Evolutionary conservation across 1,284 basidiomycete species (phyloP).

Genomic region (Cryptococcus jaspeensis): DNA sequence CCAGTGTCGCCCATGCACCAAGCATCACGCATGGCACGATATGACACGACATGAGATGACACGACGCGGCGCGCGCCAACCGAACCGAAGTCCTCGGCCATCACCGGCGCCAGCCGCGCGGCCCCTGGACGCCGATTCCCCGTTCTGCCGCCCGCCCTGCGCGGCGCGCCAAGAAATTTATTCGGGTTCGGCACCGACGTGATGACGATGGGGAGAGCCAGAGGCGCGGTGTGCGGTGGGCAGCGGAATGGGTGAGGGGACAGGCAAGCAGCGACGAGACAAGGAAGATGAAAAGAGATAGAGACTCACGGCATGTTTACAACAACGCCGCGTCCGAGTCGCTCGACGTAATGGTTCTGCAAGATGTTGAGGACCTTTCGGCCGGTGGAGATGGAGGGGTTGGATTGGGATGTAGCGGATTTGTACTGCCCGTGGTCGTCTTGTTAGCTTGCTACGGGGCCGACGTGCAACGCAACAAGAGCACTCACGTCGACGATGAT

Average conservation of each 20-base stretch:
- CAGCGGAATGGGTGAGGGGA: too few relatives aligned
- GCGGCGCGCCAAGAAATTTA: background rate
- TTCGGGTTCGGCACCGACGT: background rate
- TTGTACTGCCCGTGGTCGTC: constrained; percentile 56
- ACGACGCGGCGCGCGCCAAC: too few relatives aligned
- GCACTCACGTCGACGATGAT: constrained; percentile 67
- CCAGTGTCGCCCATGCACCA: too few relatives aligned
- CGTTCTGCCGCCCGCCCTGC: background rate
- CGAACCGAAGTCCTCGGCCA: too few relatives aligned
- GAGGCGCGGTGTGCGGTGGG: too few relatives aligned
- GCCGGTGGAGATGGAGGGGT: constrained; percentile 74
- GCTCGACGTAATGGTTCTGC: constrained; percentile 86
- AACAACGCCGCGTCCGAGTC: constrained; percentile 76
- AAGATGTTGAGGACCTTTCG: constrained; percentile 77
- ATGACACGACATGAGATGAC: too few relatives aligned
- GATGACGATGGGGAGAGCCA: too few relatives aligned
- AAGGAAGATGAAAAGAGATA: background rate
- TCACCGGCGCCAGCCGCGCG: too few relatives aligned
- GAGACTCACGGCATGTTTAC: constrained; percentile 68
- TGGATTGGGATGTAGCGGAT: constrained; percentile 72
- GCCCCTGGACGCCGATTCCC: too few relatives aligned
- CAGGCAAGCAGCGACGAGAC: background rate
- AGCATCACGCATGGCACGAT: too few relatives aligned
- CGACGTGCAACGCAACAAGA: background rate
- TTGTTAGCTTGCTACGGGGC: background rate